A percentile compares a stretch with the other conserved stretches of the same genome.
Evolutionary conservation across 73 alveolate genomes (phyloP).

Genomic region (Stentor roeselii): DNA sequence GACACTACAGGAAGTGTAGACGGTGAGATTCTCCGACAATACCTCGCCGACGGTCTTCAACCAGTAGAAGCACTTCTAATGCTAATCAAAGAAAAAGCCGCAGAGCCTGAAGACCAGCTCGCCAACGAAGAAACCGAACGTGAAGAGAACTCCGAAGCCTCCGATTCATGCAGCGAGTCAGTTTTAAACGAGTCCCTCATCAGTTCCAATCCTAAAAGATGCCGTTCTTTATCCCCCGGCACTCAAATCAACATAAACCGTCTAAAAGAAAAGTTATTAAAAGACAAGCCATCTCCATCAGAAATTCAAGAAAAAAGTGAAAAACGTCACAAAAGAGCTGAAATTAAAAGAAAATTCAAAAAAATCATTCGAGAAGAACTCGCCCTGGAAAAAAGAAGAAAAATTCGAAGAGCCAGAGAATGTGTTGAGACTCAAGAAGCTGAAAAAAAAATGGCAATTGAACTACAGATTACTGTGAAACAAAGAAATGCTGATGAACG

Average conservation of each 20-base stretch:
- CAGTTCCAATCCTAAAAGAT: too few species aligned
- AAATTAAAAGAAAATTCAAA: background rate
- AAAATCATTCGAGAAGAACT: background rate
- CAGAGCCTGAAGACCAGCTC: background rate
- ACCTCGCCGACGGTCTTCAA: background rate
- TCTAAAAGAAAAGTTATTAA: background rate
- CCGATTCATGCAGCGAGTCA: background rate
- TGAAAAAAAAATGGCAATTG: background rate
- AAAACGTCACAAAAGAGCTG: background rate
- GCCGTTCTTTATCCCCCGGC: background rate
- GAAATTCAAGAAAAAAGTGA: background rate
- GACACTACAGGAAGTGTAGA: constrained; percentile 17
- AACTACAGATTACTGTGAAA: background rate
- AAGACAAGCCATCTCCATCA: background rate
- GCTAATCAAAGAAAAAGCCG: constrained; percentile 14
- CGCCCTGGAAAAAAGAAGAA: constrained; percentile 4
- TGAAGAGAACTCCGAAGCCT: background rate
- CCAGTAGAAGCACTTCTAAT: background rate
- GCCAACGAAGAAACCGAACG: constrained; percentile 11
- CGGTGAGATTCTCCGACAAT: constrained; percentile 8
- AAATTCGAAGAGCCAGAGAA: background rate
- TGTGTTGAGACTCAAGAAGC: background rate
- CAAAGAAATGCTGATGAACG: constrained; percentile 28
- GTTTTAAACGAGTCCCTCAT: background rate
- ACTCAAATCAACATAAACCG: background rate